A percentile compares a stretch with the other conserved stretches of the same genome.
Evolutionary conservation across 2,329 filamentous ascomycete species (phyloP).

Genomic region (Rutstroemia sp.): DNA sequence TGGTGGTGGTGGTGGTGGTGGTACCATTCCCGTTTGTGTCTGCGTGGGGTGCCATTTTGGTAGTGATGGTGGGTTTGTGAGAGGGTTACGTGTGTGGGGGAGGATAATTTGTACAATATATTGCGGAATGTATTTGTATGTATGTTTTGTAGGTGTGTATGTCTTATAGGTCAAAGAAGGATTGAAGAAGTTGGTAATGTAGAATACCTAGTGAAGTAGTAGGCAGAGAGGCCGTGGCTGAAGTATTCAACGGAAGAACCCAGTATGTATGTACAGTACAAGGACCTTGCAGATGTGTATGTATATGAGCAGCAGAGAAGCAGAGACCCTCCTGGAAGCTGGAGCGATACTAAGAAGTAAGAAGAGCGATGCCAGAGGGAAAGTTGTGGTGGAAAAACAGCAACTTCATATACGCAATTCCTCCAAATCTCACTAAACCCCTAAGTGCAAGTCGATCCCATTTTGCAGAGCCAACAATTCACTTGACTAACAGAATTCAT

Average conservation of each 20-base stretch:
- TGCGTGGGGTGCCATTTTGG: slow-evolving; percentile 52
- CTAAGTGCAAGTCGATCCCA: slow-evolving; percentile 12
- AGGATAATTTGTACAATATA: no score
- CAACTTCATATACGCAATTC: not conserved
- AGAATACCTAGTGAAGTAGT: not conserved
- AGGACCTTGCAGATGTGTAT: not conserved
- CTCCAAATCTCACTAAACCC: slow-evolving; percentile 10
- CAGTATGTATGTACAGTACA: not conserved
- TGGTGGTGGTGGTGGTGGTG: slow-evolving; percentile 26
- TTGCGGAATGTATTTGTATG: not conserved
- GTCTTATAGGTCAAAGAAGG: not conserved
- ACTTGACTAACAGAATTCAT: no score
- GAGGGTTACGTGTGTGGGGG: no score
- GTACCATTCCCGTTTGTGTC: slow-evolving; percentile 27
- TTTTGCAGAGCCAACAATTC: not conserved
- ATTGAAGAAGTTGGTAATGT: not conserved
- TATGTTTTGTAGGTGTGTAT: not conserved
- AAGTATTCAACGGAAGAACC: not conserved
- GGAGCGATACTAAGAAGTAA: no score
- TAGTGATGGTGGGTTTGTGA: no score
- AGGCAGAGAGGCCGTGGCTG: not conserved
- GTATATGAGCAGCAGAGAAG: not conserved
- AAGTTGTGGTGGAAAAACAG: no score
- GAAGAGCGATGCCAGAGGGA: no score
- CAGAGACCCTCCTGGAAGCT: no score